Evolutionary conservation across 352 stramenopile genomes (phyloP), one percentile per base, ranked within the genome.

Genomic region (Phytophthora fragariaefolia): DNA sequence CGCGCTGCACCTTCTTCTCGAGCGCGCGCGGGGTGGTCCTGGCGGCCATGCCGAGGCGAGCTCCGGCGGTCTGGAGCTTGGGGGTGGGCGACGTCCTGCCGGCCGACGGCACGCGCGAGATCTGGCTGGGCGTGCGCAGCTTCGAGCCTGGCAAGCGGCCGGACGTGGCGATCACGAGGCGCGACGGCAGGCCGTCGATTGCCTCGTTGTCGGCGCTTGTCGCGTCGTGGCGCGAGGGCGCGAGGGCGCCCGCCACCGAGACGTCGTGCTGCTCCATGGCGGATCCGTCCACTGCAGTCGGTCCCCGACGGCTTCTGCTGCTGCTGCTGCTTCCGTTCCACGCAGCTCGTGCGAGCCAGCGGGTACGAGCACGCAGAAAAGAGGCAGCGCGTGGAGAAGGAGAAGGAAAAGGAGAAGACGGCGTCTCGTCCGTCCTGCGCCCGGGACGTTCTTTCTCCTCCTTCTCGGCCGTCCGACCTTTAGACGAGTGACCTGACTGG

Each of bases 41-140:
- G 7, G 75, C 69, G 0, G 80, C 69, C 73, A 86, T 86, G 1
- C 80, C 80, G n/a, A 84, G 61, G 45, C 75, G 45, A 24, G 56
- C 76, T 0, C 53, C 65, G 49, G 58, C 42, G 7, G 74, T 38
- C 30, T 47, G 73, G 13, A 28, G 53, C 55, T 54, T 58, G 24
- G 59, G 27, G 34, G 4, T 66, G 5, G 58, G 53, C 1, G 55
- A 49, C 6, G 57, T 48, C 38, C 58, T 47, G 6, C 57, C 57
- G 6, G 71, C 61, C 55, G 64, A 74, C 9, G 65, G 58, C 24
- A 76, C 64, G 22, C 67, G 52, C 6, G 71, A 71, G 27, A 79
- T 63, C 38, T 63, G 66, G 8, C 24, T 68, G 17, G 71, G 67
- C 15, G 67, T 66, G 27, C 66, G 71, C 32, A 79, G 32, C 60